Conservation (phyloP, 2,329 filamentous ascomycete species). For the Hypoxylon sp. region DNA sequence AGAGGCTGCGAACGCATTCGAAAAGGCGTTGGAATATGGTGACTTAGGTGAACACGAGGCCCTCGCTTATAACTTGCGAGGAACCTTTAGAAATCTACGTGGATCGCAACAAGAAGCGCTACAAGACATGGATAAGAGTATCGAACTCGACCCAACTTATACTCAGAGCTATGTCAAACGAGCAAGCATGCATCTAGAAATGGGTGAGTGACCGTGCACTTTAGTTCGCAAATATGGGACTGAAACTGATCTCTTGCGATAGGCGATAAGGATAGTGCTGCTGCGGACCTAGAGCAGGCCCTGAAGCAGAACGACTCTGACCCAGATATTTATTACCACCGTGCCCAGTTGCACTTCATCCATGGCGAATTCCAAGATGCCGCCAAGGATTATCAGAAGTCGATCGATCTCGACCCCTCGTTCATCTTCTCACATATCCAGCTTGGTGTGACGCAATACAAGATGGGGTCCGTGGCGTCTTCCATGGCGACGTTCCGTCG, state of each 20-base stretch:
- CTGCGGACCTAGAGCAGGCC: slow-evolving; percentile 88
- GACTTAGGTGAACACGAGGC: slow-evolving; percentile 88
- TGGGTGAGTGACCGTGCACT: slow-evolving; percentile 69
- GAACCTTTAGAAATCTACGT: slow-evolving; percentile 93
- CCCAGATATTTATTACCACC: slow-evolving; percentile 99
- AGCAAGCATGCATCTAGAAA: slow-evolving; percentile 96
- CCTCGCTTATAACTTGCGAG: slow-evolving; percentile 95
- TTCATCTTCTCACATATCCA: slow-evolving; percentile 99
- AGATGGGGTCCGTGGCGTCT: slow-evolving; percentile 97
- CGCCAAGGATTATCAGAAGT: slow-evolving; percentile 99
- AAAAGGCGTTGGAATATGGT: slow-evolving; percentile 86
- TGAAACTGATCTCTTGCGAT: slow-evolving; percentile 32
- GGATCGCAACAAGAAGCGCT: slow-evolving; percentile 89
- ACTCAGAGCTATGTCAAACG: slow-evolving; percentile 99
- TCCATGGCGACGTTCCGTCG: slow-evolving; percentile 98
- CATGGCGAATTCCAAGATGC: slow-evolving; percentile 93
- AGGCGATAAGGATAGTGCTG: slow-evolving; percentile 88
- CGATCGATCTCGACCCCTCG: slow-evolving; percentile 93
- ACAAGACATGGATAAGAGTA: slow-evolving; percentile 89
- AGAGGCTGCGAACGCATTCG: slow-evolving; percentile 87
- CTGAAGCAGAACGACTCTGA: slow-evolving; percentile 88
- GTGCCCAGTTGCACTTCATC: slow-evolving; percentile 98
- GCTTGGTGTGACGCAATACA: slow-evolving; percentile 98
- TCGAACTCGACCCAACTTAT: slow-evolving; percentile 88
- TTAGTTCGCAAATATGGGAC: not conserved